A percentile compares a stretch with the other conserved stretches of the same genome.
Evolutionary conservation across 345 rosid species (phyloP).

Genomic region (Aurinia saxatilis): DNA sequence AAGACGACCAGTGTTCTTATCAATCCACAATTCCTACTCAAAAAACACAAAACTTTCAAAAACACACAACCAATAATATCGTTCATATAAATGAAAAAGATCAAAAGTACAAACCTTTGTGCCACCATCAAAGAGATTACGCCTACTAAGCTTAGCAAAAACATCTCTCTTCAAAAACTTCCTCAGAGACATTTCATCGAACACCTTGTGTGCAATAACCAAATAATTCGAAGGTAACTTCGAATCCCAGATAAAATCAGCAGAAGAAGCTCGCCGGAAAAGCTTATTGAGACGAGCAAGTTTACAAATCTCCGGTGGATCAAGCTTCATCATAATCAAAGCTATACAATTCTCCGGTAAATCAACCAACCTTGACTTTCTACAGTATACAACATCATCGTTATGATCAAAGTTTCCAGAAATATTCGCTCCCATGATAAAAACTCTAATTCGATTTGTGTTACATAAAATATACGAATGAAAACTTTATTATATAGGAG

Average conservation of each 20-base stretch:
- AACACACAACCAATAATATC: background rate
- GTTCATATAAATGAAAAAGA: no score
- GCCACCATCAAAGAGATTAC: constrained; percentile 40
- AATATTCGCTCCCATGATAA: constrained; percentile 40
- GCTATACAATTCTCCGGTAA: constrained; percentile 66
- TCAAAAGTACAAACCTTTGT: constrained; percentile 35
- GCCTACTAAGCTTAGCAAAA: constrained; percentile 37
- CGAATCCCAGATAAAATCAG: constrained; percentile 60
- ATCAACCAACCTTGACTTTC: constrained; percentile 38
- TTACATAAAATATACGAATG: constrained; percentile 1
- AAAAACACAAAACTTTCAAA: background rate
- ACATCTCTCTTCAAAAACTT: constrained; percentile 38
- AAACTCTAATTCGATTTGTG: no score
- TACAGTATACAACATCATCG: constrained; percentile 7
- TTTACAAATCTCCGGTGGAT: constrained; percentile 52
- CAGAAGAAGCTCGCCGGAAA: constrained; percentile 50
- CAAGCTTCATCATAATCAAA: constrained; percentile 35
- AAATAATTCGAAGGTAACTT: constrained; percentile 47
- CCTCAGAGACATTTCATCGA: constrained; percentile 29
- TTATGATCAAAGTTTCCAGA: constrained; percentile 29
- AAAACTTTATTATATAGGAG: constrained; percentile 8
- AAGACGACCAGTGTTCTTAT: constrained; percentile 46
- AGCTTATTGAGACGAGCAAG: constrained; percentile 45
- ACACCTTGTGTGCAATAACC: constrained; percentile 33
- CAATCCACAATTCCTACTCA: constrained; percentile 57